A percentile compares a stretch with the other conserved stretches of the same genome.
These are phyloP conservation scores for Zymoseptoria tritici DNA, from an alignment of 2,329 filamentous ascomycete genomes.

Conservation along the genomic window DNA sequence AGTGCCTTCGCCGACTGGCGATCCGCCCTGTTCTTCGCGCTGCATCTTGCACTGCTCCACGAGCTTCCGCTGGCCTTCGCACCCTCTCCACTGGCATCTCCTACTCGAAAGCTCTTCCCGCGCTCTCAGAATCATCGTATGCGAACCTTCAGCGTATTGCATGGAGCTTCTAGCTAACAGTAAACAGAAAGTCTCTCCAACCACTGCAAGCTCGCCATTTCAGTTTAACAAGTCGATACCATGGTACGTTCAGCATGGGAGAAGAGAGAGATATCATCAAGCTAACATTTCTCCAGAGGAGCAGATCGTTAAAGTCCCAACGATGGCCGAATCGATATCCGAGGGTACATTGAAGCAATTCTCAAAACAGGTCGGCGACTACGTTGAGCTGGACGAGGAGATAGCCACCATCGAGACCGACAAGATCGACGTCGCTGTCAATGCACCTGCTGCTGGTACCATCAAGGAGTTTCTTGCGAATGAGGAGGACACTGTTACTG, in stretches of 20 bases:
- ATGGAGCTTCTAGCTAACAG: constrained; percentile 4
- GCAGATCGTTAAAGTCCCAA: constrained; percentile 81
- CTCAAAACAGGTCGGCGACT: constrained; percentile 87
- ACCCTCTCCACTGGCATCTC: constrained; percentile 16
- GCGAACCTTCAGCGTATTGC: background rate
- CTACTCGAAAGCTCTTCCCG: constrained; percentile 14
- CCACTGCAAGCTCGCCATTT: constrained; percentile 26
- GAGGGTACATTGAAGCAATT: constrained; percentile 96
- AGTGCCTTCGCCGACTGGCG: constrained; percentile 26
- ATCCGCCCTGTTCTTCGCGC: constrained; percentile 22
- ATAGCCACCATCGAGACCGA: constrained; percentile 98
- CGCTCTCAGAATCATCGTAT: constrained; percentile 17
- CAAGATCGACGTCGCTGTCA: constrained; percentile 98
- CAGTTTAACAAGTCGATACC: constrained; percentile 26
- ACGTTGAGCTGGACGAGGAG: constrained; percentile 91
- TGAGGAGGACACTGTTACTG: constrained; percentile 91
- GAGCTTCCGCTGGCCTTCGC: constrained; percentile 15
- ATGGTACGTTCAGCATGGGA: constrained; percentile 21
- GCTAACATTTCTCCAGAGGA: constrained; percentile 50
- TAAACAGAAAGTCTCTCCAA: constrained; percentile 22
- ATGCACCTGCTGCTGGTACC: constrained; percentile 80
- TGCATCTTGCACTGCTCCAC: constrained; percentile 18
- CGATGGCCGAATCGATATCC: constrained; percentile 98
- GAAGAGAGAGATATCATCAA: background rate
- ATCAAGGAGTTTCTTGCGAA: constrained; percentile 87